A percentile compares a stretch with the other conserved stretches of the same genome.
Conservation (phyloP, 2,329 filamentous ascomycete genomes). For the Phaeosphaeriaceae sp. region DNA sequence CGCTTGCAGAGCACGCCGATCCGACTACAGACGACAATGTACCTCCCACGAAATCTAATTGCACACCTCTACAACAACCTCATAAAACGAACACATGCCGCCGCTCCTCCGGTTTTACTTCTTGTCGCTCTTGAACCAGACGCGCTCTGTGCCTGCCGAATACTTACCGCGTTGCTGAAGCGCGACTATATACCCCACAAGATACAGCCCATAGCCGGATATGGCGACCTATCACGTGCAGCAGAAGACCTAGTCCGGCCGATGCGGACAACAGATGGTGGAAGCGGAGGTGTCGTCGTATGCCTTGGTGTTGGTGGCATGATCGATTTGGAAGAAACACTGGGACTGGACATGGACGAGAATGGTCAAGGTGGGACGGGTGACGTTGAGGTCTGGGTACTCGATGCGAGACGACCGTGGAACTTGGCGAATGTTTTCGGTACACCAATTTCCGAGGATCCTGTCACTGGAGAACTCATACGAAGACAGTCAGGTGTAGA, state of each 20-base stretch:
- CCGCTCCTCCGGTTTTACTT: conserved; percentile 87
- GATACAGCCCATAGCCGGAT: conserved; percentile 92
- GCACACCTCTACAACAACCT: conserved; percentile 92
- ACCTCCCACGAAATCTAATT: conserved; percentile 88
- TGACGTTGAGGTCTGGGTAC: conserved; percentile 93
- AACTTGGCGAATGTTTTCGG: conserved; percentile 94
- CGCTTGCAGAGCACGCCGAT: conserved; percentile 22
- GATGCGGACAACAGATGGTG: conserved; percentile 85
- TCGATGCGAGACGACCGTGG: conserved; percentile 92
- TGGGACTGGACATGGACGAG: conserved; percentile 76
- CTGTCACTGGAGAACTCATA: conserved; percentile 55
- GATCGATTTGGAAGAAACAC: conserved; percentile 80
- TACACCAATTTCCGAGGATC: conserved; percentile 56
- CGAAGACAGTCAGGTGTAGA: conserved; percentile 69
- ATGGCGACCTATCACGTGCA: conserved; percentile 82
- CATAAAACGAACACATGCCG: conserved; percentile 82
- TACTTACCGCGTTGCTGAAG: conserved; percentile 90
- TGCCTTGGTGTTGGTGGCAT: conserved; percentile 93
- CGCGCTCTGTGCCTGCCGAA: conserved; percentile 92
- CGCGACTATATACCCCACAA: conserved; percentile 98
- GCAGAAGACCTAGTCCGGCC: conserved; percentile 80
- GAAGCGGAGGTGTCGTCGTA: conserved; percentile 85
- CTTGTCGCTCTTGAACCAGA: conserved; percentile 94
- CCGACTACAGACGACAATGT: conserved; percentile 65
- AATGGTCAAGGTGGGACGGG: conserved; percentile 69